Evolutionary conservation across 2,329 filamentous ascomycete genomes (phyloP).

Genomic region (Pezicula radicicola): DNA sequence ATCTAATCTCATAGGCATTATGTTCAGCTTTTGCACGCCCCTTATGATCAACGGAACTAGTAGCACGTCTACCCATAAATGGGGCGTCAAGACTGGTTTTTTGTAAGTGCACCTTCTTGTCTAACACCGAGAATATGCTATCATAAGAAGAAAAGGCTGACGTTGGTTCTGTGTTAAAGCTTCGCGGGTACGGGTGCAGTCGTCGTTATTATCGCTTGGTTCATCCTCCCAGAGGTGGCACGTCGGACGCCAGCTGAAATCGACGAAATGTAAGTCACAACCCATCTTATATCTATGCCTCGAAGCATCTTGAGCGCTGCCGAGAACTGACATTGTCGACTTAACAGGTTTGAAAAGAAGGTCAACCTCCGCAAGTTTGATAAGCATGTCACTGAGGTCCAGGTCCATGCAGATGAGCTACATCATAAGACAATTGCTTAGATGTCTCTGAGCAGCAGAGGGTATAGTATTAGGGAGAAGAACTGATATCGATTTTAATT

Average conservation of each 20-base stretch:
- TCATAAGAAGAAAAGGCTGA: background rate
- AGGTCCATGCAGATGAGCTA: conserved; percentile 23
- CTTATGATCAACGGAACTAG: conserved; percentile 44
- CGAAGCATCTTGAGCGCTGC: background rate
- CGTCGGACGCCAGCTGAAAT: conserved; percentile 34
- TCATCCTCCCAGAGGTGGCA: conserved; percentile 34
- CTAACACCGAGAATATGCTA: background rate
- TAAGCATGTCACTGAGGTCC: conserved; percentile 32
- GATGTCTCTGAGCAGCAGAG: no score
- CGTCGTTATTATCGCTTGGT: conserved; percentile 31
- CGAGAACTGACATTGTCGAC: background rate
- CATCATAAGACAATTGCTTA: conserved; percentile 16
- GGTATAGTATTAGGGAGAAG: no score
- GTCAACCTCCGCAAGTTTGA: conserved; percentile 34
- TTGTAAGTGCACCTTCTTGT: conserved; percentile 30
- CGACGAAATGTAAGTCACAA: conserved; percentile 33
- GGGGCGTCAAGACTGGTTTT: conserved; percentile 42
- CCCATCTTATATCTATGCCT: background rate
- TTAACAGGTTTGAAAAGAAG: conserved; percentile 29
- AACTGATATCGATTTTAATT: no score
- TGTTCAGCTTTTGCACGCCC: conserved; percentile 43
- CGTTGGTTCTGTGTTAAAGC: conserved; percentile 10
- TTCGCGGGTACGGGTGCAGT: conserved; percentile 32
- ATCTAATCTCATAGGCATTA: conserved; percentile 37
- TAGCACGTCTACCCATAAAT: conserved; percentile 24